Base-by-base conservation (phyloP, 1,139 yeast species). In the Diutina catenulata region DNA sequence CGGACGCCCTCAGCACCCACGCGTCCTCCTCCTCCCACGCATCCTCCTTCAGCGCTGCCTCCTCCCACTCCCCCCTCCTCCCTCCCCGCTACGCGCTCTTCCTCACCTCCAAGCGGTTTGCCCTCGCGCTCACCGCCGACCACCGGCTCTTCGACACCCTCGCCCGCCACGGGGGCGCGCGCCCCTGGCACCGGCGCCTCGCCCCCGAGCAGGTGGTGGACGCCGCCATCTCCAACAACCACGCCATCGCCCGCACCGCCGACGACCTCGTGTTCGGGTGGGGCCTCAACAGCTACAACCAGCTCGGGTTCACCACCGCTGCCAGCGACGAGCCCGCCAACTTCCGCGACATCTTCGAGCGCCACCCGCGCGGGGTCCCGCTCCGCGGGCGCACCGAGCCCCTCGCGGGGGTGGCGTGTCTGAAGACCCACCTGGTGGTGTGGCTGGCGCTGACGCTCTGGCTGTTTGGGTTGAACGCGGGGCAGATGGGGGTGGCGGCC, bases 381-480 rank as follows among this genome's bases (percentile, higher is more conserved):
- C n/a, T 31, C 25, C 20, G 57, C 39, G 52, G 49, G 47, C 43
- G 41, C 24, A 15, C 41, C 1, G 38, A 49, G 25, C 50, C 51
- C 11, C 51, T 76, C 4, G 54, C 56, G 11, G 86, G 87, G 1
- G 62, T 80, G 8, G 60, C 80, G 0, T 80, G 84, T 10, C 83
- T 95, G 2, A 76, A 71, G 36, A 66, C 80, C 18, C 95, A 84
- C 52, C 76, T 93, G 0, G 66, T 80, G 4, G 83, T 73, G 0
- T 80, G 67, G 46, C 64, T 80, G 0, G 64, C 61, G 22, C 55
- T 65, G 26, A 69, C 67, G 9, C 49, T 86, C 6, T 73, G 63
- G 44, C 59, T 76, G 28, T 86, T 95, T 94, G 97, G 97, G 1
- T 59, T 80, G 24, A 83, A 86, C 51, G 60, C 76, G 23, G 97